Percentiles rank a stretch among this genome's conserved stretches.
These are phyloP conservation scores for Pichia sporocuriosa DNA, from an alignment of 805 yeast species.

Conservation along the genomic window DNA sequence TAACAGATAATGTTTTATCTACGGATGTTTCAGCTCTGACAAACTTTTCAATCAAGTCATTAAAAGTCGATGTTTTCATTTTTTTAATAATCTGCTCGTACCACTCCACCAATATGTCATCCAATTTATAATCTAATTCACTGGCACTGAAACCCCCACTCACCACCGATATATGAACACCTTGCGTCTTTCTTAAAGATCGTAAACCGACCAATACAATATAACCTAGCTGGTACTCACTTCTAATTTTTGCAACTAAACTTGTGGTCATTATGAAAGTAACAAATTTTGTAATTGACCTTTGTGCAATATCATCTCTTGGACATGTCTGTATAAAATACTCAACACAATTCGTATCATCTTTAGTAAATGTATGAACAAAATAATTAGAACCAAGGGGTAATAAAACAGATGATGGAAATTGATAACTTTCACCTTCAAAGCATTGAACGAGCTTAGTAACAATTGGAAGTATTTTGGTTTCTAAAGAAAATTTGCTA, in stretches of 20 bases:
- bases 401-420: conserved; percentile 35
- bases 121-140: conserved; percentile 38
- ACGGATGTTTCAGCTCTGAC: conserved; percentile 20
- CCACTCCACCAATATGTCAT: conserved; percentile 40
- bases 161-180: conserved; percentile 52
- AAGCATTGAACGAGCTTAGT: conserved; percentile 12
- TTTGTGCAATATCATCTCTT: conserved; percentile 30
- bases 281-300: conserved; percentile 40
- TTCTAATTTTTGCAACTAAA: conserved; percentile 43
- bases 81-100: conserved; percentile 26
- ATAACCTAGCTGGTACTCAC: conserved; percentile 56
- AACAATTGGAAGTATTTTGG: conserved; percentile 12
- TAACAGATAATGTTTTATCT: conserved; percentile 13
- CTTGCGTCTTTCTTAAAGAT: conserved; percentile 43
- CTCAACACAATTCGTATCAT: conserved; percentile 46
- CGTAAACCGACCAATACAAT: conserved; percentile 52
- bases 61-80: conserved; percentile 33
- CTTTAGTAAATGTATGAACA: conserved; percentile 34
- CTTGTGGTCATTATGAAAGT: conserved; percentile 41
- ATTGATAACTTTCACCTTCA: conserved; percentile 9
- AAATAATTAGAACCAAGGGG: conserved; percentile 32
- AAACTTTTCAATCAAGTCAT: conserved; percentile 33
- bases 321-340: conserved; percentile 53
- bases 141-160: conserved; percentile 41
- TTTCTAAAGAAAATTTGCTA: not conserved